Evolutionary conservation across 768 basidiomycete species (phyloP), one percentile per base, ranked within the genome.

Genomic region (Tylopilus subfusipes): DNA sequence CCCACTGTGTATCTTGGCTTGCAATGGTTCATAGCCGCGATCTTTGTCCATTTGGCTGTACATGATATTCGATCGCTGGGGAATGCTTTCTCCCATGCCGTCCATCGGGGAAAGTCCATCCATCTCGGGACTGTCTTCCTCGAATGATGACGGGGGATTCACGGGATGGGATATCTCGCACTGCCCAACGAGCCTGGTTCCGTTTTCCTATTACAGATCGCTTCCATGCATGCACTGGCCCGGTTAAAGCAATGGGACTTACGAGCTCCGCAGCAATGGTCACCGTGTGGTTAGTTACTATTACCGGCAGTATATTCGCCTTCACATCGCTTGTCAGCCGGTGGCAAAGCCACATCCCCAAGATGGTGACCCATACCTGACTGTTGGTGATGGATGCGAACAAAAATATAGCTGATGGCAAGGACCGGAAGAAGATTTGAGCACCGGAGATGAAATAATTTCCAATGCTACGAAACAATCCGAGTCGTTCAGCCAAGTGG

Each of bases 261-360:
- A 83, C 89, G 63, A 96, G 78, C 70, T 95, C 88, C 22, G 88
- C 93, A 36, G 93, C 91, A 57, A 98, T 93, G 14, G 94, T 97
- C n/a, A 93, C 92, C 0, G 90, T 93, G 68, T 93, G 91, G 69
- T 93, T 95, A 13, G 95, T 98, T 38, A 95, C 84, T 58, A 98
- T 88, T 4, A 86, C 91, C 0, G 95, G 95, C 2, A 96, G 74
- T 53, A 98, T 95, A 56, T 86, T 82, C 12, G 90, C 86, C 80
- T 78, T 70, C 38, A 58, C 52, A 43, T 66, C 51, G 48, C 39
- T 36, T 45, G 53, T 59, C 59, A 61, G 54, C 22, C 49, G 21
- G 43, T 48, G 48, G 43, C 52, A 47, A 46, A 56, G 40, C 42
- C 38, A 49, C 57, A 34, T 59, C 56, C 56, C 34, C 49, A 54